These are phyloP conservation scores for Diaporthe aspalathi DNA, from an alignment of 2,329 filamentous ascomycete species.

Conservation along the genomic window DNA sequence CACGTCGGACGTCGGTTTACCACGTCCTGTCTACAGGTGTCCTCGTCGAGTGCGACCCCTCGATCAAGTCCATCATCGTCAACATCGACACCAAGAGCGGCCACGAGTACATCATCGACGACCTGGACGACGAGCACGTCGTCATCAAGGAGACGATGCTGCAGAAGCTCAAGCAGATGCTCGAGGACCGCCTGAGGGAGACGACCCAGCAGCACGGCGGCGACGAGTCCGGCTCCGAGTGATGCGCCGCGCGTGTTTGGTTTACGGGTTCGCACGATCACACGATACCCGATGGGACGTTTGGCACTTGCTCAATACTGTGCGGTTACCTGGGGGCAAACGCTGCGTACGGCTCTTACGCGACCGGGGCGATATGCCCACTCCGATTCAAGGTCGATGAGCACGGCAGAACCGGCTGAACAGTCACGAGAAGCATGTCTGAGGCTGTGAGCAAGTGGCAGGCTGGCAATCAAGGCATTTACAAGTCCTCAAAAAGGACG, in stretches of 20 bases:
- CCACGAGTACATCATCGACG: conserved; percentile 82
- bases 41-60: conserved; percentile 85
- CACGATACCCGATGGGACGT: neutral
- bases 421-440: neutral
- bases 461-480: neutral
- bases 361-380: neutral
- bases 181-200: conserved; percentile 70
- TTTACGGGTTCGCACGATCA: neutral
- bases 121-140: conserved; percentile 81
- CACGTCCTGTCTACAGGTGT: conserved; percentile 63
- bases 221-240: conserved; percentile 65
- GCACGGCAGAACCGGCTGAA: neutral
- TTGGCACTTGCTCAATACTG: neutral
- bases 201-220: conserved; percentile 58
- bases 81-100: conserved; percentile 78
- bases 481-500: neutral
- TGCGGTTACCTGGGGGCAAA: neutral
- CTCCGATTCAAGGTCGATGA: neutral
- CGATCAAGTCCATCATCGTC: conserved; percentile 86
- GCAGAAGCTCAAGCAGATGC: conserved; percentile 71
- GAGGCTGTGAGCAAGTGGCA: neutral
- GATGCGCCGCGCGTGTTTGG: conserved; percentile 40
- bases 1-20: conserved; percentile 36
- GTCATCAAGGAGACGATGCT: conserved; percentile 82
- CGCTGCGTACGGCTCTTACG: neutral